Percentiles rank a stretch among this genome's conserved stretches.
Evolutionary conservation across 805 yeast species (phyloP).

Genomic region (Pichia cephalocereana): DNA sequence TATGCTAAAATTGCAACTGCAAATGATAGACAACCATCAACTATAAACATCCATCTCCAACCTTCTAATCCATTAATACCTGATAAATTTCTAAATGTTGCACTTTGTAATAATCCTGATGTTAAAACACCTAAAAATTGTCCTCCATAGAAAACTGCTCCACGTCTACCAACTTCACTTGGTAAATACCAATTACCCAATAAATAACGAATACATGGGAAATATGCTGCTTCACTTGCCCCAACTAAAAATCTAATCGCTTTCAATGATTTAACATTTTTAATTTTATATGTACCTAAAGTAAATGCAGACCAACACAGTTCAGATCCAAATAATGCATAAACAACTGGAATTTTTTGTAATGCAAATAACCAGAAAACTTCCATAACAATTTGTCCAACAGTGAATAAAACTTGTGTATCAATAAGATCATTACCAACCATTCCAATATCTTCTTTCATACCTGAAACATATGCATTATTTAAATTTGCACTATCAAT

Average conservation of each 20-base stretch:
- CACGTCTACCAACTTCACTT: conserved; percentile 50
- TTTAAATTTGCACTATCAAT: conserved; percentile 51
- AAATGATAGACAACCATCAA: conserved; percentile 35
- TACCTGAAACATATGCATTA: conserved; percentile 60
- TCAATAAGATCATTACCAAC: conserved; percentile 54
- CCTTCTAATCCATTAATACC: conserved; percentile 28
- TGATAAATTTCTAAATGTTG: conserved; percentile 24
- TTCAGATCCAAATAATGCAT: conserved; percentile 46
- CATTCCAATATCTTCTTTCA: conserved; percentile 49
- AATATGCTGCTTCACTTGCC: conserved; percentile 58
- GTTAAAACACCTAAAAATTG: conserved; percentile 53
- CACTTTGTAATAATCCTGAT: conserved; percentile 43
- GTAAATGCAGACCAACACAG: conserved; percentile 63
- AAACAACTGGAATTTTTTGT: conserved; percentile 46
- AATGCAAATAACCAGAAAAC: conserved; percentile 52
- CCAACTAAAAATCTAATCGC: conserved; percentile 62
- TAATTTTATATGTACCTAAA: conserved; percentile 42
- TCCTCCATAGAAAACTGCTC: conserved; percentile 55
- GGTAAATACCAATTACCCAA: conserved; percentile 51
- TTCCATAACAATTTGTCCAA: conserved; percentile 54
- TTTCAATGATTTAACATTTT: conserved; percentile 41
- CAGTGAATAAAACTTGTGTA: conserved; percentile 47
- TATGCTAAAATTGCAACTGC: conserved; percentile 21
- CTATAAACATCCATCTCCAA: conserved; percentile 48
- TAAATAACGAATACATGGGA: conserved; percentile 53